Percentiles rank a stretch among this genome's conserved stretches.
Conservation (phyloP, 352 stramenopile genomes). For the Globisporangium acanthophoron region DNA sequence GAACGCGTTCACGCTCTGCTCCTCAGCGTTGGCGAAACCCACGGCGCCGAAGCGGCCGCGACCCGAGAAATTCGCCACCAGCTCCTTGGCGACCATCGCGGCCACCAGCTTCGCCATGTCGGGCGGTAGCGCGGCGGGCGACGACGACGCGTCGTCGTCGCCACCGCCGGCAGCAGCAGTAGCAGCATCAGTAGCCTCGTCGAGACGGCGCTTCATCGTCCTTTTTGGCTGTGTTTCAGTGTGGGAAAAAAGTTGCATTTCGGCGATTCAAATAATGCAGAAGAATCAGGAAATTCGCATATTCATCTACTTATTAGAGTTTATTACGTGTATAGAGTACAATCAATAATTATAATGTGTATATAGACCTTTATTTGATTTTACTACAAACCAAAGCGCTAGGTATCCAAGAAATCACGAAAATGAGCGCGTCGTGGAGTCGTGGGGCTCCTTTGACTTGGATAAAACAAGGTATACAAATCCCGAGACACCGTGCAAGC, state of each 20-base stretch:
- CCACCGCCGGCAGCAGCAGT: neutral
- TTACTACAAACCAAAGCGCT: neutral
- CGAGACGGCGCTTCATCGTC: slow-evolving; percentile 38
- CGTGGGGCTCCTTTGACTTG: neutral
- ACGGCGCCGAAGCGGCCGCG: slow-evolving; percentile 52
- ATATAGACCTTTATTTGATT: neutral
- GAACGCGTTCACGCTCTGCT: slow-evolving; percentile 59
- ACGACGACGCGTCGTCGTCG: neutral
- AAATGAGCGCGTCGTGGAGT: neutral
- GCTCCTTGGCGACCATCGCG: slow-evolving; percentile 30
- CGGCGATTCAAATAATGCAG: neutral
- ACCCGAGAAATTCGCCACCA: slow-evolving; percentile 11
- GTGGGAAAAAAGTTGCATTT: slow-evolving; percentile 4
- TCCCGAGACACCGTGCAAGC: no score
- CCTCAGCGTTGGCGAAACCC: slow-evolving; percentile 39
- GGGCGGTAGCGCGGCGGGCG: slow-evolving; percentile 7
- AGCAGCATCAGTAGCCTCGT: slow-evolving; percentile 13
- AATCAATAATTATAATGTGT: neutral
- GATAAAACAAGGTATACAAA: neutral
- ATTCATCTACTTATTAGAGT: neutral
- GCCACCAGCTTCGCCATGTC: slow-evolving; percentile 41
- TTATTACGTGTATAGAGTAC: neutral
- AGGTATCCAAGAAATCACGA: slow-evolving; percentile 4
- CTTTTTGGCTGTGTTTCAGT: neutral
- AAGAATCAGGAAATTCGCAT: neutral